Evolutionary conservation across 1,139 yeast species (phyloP), one percentile per base, ranked within the genome.

Genomic region (Candida sp.): DNA sequence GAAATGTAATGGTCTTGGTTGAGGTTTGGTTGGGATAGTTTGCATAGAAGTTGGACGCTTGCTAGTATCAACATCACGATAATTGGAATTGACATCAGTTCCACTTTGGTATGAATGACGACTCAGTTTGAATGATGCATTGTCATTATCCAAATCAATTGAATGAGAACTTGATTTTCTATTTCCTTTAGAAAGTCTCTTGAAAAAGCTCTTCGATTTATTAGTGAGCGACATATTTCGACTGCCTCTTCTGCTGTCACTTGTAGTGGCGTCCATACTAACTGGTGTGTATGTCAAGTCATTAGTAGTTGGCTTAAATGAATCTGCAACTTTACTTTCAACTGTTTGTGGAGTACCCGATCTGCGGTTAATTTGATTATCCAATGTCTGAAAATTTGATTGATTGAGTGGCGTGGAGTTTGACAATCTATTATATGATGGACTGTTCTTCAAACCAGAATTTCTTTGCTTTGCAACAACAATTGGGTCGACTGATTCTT

Each of bases 201-300:
- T 68, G 49, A 70, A 66, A 21, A 70, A 52, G 41, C 57, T 65
- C 48, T 60, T 66, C 1, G 72, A 62, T 30, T 58, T 60, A 11
- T 60, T 56, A 1, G 63, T 49, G 32, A 66, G 46, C 4, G 70
- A 63, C 36, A 64, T 58, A 19, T 54, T 56, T 40, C 60, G 55
- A 2, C 64, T 56, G 12, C 59, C 55, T 25, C 57, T 51, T 38
- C 56, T 60, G 3, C 11, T 32, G 3, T 32, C 34, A 3, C 34
- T 12, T n/a, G 34, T 32, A 11, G 3, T 6, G 6, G 22, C 6
- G 5, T 21, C 36, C 8, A 9, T 19, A 8, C 23, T 19, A 19
- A 9, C 36, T 21, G 36, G 9, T 6, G 22, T 34, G 19, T 21
- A 12, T n/a, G 12, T 11, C n/a, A 19, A 21, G n/a, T 19, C 25